Conservation (phyloP, 1,284 basidiomycete genomes). For the Ganoderma meredithae region DNA sequence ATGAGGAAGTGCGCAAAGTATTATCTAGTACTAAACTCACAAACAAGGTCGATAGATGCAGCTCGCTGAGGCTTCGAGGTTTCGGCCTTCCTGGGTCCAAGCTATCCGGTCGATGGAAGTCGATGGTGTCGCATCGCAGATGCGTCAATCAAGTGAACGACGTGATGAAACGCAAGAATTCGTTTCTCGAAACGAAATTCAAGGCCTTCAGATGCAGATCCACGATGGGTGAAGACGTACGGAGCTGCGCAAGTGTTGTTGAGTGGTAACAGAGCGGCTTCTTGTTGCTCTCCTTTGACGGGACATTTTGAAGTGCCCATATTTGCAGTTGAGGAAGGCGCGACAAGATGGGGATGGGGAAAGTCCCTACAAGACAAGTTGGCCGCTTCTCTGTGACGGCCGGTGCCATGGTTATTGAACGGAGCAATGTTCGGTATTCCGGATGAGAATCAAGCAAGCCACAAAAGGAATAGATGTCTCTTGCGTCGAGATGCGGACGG, state of each 20-base stretch:
- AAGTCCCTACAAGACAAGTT: neutral
- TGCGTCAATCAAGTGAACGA: neutral
- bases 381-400: neutral
- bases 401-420: neutral
- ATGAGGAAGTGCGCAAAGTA: neutral
- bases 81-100: neutral
- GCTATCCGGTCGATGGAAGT: neutral
- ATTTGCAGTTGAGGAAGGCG: neutral
- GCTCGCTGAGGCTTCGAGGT: neutral
- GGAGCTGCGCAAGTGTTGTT: neutral
- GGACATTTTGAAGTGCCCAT: neutral
- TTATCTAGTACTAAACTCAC: neutral
- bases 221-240: neutral
- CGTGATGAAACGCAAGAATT: neutral
- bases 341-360: neutral
- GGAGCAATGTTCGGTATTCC: neutral
- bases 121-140: neutral
- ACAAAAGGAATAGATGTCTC: neutral
- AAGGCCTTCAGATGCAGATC: neutral
- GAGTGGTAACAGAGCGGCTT: neutral
- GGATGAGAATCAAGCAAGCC: neutral
- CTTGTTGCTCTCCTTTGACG: neutral
- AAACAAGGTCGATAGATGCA: neutral
- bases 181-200: neutral
- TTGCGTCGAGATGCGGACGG: neutral